Evolutionary conservation across 257 asterid genomes (phyloP), one percentile per base, ranked within the genome.

Genomic region (Jasminum sambac): DNA sequence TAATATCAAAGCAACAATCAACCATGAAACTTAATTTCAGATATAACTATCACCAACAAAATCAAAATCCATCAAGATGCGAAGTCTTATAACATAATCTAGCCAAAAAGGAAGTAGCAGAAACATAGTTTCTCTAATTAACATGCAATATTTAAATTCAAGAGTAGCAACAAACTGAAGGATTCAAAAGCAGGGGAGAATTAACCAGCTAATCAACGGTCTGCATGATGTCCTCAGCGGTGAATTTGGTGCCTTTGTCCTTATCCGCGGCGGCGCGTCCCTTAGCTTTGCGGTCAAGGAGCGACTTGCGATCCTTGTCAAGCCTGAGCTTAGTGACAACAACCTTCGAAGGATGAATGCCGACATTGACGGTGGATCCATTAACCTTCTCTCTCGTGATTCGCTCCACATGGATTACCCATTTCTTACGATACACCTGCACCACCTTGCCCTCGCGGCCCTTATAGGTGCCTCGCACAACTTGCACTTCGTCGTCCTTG

Each of bases 401-500:
- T 30, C 93, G 84, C 71, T 89, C 93, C 62, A 89, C 79, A 74
- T 87, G 93, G 73, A 87, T 87, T 0, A 89, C 96, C 96, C 96
- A 89, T 52, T 86, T 86, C 84, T 84, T 86, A 1, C 92, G 87
- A 80, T 88, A 88, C 2, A 86, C 96, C 46, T 86, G 90, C 30
- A 83, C 87, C 2, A 86, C 81, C 72, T 89, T 89, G 0, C 96
- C 92, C 41, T 89, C 92, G 16, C 96, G 88, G 8, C 90, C 92
- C 72, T 84, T 86, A 86, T 83, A 89, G 68, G 96, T 89, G 0
- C 96, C 96, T 0, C 91, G 84, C 8, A 87, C 89, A 0, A 89
- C 88, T 72, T 85, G 93, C 24, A 89, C 96, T 80, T 89, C 96
- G 79, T 89, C 91, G 86, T 89, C 96, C 74, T 89, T 89, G 52